Evolutionary conservation across 1,139 yeast genomes (phyloP).

Genomic region (Yamadazyma jaroonii): DNA sequence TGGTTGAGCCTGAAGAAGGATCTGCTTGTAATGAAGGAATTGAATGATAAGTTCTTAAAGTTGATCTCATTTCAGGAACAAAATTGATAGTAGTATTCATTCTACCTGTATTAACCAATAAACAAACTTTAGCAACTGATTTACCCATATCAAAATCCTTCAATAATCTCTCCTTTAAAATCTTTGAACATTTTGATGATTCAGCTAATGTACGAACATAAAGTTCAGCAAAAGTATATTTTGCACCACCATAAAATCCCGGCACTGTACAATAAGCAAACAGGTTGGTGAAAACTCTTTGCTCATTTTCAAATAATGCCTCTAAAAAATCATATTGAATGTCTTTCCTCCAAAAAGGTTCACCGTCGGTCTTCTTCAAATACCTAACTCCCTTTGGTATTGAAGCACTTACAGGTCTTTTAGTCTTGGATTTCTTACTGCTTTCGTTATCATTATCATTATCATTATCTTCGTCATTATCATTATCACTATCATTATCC

Average conservation of each 20-base stretch:
- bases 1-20: slow-evolving; percentile 49
- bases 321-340: slow-evolving; percentile 80
- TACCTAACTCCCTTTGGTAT: slow-evolving; percentile 38
- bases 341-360: slow-evolving; percentile 85
- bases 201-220: slow-evolving; percentile 81
- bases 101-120: slow-evolving; percentile 87
- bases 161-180: slow-evolving; percentile 72
- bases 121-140: slow-evolving; percentile 78
- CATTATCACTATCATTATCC: slow-evolving; percentile 11
- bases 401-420: slow-evolving; percentile 17
- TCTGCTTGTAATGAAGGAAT: slow-evolving; percentile 84
- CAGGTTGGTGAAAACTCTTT: slow-evolving; percentile 66
- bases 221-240: slow-evolving; percentile 77
- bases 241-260: slow-evolving; percentile 40
- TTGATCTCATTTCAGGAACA: slow-evolving; percentile 96
- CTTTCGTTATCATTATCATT: slow-evolving; percentile 9
- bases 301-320: slow-evolving; percentile 59
- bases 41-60: slow-evolving; percentile 86
- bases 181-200: slow-evolving; percentile 79
- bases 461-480: slow-evolving; percentile 15
- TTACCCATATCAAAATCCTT: slow-evolving; percentile 61
- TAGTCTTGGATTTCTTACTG: slow-evolving; percentile 6
- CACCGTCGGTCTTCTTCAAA: slow-evolving; percentile 87
- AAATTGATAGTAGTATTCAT: slow-evolving; percentile 94
- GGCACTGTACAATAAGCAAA: slow-evolving; percentile 36